Percentiles rank a stretch among this genome's conserved stretches.
Conservation (phyloP, 441 rosid genomes). For the Eutrema salsugineum region DNA sequence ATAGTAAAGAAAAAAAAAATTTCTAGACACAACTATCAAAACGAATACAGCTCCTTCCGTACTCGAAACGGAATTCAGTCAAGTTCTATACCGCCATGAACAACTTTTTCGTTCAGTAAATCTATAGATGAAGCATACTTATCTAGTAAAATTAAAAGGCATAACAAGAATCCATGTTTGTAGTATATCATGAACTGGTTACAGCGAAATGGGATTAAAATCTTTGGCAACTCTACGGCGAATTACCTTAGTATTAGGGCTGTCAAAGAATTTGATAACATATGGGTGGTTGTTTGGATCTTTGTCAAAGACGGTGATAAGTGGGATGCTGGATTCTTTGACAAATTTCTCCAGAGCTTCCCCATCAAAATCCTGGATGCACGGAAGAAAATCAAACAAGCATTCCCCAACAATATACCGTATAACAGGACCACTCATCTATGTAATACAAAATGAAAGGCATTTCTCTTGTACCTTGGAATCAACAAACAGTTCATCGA, state of each 20-base stretch:
- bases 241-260: conserved; percentile 63
- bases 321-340: conserved; percentile 69
- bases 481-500: conserved; percentile 85
- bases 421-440: not conserved
- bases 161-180: not conserved
- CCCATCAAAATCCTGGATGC: conserved; percentile 63
- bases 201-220: not conserved
- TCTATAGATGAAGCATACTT: not conserved
- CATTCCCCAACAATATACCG: not conserved
- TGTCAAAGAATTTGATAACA: conserved; percentile 78
- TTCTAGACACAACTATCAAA: not conserved
- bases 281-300: conserved; percentile 83
- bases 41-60: not conserved
- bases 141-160: not conserved
- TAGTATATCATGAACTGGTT: not conserved
- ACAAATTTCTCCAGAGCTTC: conserved; percentile 77
- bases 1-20: not conserved
- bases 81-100: not conserved
- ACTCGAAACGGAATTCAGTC: not conserved
- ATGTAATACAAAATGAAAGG: not conserved
- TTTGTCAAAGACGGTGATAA: conserved; percentile 64
- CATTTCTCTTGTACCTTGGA: conserved; percentile 47
- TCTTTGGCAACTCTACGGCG: not conserved
- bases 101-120: not conserved
- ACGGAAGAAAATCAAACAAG: conserved; percentile 17